Evolutionary conservation across 108 stramenopile genomes (phyloP).

Genomic region (Cyclostephanos tholiformis): DNA sequence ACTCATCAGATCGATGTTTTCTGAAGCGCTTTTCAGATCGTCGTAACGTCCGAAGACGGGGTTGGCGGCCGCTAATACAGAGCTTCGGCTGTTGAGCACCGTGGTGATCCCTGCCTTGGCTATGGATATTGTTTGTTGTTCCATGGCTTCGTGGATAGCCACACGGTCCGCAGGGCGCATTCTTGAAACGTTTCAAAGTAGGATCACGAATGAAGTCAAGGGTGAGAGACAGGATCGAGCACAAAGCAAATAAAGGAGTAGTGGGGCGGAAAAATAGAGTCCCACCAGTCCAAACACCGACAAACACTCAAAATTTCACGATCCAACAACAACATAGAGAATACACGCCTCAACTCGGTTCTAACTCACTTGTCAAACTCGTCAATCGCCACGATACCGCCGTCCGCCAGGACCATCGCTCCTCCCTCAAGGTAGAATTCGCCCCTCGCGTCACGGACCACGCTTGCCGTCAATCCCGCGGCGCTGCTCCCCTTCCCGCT

Average conservation of each 20-base stretch:
- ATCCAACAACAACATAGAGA: slow-evolving; percentile 12
- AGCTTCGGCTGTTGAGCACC: slow-evolving; percentile 90
- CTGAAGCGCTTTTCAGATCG: slow-evolving; percentile 92
- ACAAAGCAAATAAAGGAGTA: background rate
- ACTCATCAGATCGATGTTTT: slow-evolving; percentile 99
- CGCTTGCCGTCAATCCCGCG: slow-evolving; percentile 97
- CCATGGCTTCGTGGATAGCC: slow-evolving; percentile 99
- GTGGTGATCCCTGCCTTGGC: slow-evolving; percentile 99
- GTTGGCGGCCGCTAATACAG: slow-evolving; percentile 98
- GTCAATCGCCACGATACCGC: slow-evolving; percentile 99
- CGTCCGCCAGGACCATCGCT: slow-evolving; percentile 99
- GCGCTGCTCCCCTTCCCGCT: slow-evolving; percentile 97
- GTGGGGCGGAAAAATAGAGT: background rate
- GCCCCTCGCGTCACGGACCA: slow-evolving; percentile 87
- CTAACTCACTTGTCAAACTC: slow-evolving; percentile 89
- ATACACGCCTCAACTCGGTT: background rate
- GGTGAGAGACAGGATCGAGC: background rate
- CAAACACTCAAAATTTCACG: background rate
- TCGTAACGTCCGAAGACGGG: slow-evolving; percentile 99
- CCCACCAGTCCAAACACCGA: background rate
- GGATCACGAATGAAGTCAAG: background rate
- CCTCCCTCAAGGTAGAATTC: slow-evolving; percentile 99
- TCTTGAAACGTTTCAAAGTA: slow-evolving; percentile 44
- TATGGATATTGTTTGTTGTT: slow-evolving; percentile 99
- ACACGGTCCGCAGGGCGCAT: slow-evolving; percentile 98